Evolutionary conservation across 2,329 filamentous ascomycete genomes (phyloP), one percentile per base, ranked within the genome.

Genomic region (Penicillium rolfsii): DNA sequence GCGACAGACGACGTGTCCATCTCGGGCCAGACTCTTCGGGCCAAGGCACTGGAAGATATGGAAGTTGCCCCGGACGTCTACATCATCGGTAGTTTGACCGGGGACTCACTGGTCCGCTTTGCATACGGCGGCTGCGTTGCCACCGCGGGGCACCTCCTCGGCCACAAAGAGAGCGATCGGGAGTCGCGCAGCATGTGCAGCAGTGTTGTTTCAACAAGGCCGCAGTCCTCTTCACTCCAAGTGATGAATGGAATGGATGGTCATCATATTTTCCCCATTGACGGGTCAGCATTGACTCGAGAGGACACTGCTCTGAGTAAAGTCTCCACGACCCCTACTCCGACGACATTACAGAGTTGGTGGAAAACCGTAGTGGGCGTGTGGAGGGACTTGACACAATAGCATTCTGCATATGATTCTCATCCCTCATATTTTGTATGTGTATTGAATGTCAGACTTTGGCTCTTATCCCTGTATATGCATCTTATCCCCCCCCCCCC

Each of bases 21-120:
- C 38, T 84, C 84, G 0, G 81, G 79, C 2, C 80, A 82, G 59
- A 85, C 82, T 0, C 74, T 88, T 30, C 80, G 85, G 26, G 69
- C 76, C n/a, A 83, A 83, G 70, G 81, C 81, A 0, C 79, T 84
- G 55, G 72, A 77, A 7, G 80, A 82, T 49, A 73, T 86, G 16
- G 83, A 87, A 70, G 76, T 87, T 33, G 80, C 83, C 0, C 77
- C 73, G 0, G 73, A 80, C 46, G 77, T 87, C 33, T 87, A 85
- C 69, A 80, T 85, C 46, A 83, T 84, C 40, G 85, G 85, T 11
- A 87, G 84, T 64, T 67, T 88, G 53, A 85, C 85, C 0, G 85
- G 85, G 4, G 85, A 88, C 69, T 86, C 84, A 2, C 75, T 88
- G 3, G 83, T 88, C 28, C 77, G 85, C 1, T 86, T 86, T 67